Evolutionary conservation across 2,329 filamentous ascomycete genomes (phyloP), one percentile per base, ranked within the genome.

Genomic region (Neonectria neomacrospora): DNA sequence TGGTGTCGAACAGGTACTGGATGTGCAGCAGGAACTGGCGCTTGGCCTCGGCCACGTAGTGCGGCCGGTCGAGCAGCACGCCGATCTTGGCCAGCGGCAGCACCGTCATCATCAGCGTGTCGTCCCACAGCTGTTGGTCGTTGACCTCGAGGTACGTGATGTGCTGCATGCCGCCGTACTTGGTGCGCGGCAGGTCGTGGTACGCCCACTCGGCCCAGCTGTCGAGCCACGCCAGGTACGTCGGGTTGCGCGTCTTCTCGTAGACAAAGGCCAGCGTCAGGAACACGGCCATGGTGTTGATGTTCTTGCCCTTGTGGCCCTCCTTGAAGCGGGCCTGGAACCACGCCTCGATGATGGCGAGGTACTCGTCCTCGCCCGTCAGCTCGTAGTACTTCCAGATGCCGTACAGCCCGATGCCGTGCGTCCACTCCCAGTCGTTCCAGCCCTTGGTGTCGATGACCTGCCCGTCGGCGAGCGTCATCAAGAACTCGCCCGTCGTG

Each of bases 101-200:
- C 6, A 93, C 91, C 1, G 91, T 94, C 92, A 95, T 95, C 91
- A 95, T 94, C 47, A 95, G 82, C 6, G 92, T 95, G 75, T 95
- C 92, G 69, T 94, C 92, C 92, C 92, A 95, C 22, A 94, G 82
- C 80, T 94, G 90, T 75, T 92, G 85, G 65, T 88, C 83, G 77
- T 95, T 93, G 67, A 86, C 83, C 2, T 87, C 85, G 32, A 90
- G 78, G 70, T 94, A 94, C 0, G 91, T 94, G 64, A 90, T 86
- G 77, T 92, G 91, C 77, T 93, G 91, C 82, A 93, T 91, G 61
- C 90, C 83, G 50, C 89, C 91, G 73, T 88, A 90, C 53, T 85
- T 86, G 1, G 92, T 94, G 42, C 91, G 84, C 12, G 88, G 87
- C 28, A 94, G 83, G 54, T 92, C 91, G 75, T 93, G 82, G 85